Evolutionary conservation across 1,284 basidiomycete species (phyloP), one percentile per base, ranked within the genome.

Genomic region (Hortiboletus rubellus): DNA sequence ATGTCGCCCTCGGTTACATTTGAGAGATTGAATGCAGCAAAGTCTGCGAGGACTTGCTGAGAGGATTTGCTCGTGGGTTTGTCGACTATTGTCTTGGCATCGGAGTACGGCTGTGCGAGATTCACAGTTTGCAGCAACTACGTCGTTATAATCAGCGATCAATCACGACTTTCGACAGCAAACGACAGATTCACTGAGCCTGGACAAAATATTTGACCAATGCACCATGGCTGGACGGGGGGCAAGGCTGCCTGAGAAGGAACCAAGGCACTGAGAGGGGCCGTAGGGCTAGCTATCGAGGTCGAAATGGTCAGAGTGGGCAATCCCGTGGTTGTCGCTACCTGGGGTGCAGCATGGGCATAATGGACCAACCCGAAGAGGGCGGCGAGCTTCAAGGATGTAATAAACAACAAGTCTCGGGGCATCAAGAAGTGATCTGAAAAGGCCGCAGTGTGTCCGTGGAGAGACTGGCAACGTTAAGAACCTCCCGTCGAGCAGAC

Each of bases 81-180:
- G 79, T 97, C 94, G 15, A 91, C 89, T 70, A 97, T 91, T 0
- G 91, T 94, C 75, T 97, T 97, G 52, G 87, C 87, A 72, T 98
- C 95, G 0, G 79, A 67, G 71, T 84, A 98, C 36, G 92, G 76
- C 31, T 81, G 71, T 0, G 93, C 87, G 45, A 96, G 65, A 74
- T 95, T 89, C 55, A 96, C 87, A 1, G 92, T 89, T 82, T 95
- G 92, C 34, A 96, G 77, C 7, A 95, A 69, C 89, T 92, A 60
- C 30, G 24, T 48, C 17, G 36, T 48, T 17, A 27, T 12, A 22
- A 42, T 59, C n/a, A 41, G 55, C 22, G 46, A 33, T 55, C 43
- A 38, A 47, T 36, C 37, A 33, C 31, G 7, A 48, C 50, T 31
- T 30, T 10, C 18, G 43, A n/a, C 17, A 27, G 38, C 38, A 33